Evolutionary conservation across 2,329 filamentous ascomycete genomes (phyloP), one percentile per base, ranked within the genome.

Genomic region (Ophiocordyceps australis): DNA sequence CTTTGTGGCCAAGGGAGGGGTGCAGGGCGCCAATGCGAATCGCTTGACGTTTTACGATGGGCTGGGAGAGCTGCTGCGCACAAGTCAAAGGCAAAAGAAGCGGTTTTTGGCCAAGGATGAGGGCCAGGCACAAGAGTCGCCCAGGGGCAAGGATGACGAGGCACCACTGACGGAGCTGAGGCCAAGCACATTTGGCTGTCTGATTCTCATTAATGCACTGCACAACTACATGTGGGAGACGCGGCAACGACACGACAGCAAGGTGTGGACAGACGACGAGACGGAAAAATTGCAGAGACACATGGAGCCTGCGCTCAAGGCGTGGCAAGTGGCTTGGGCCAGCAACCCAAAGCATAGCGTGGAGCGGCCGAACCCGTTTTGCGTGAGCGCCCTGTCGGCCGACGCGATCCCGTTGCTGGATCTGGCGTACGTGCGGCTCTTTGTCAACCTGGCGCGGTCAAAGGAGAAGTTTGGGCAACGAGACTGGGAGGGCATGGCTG

Each of bases 191-290:
- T 92, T 93, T 46, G 89, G 86, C 7, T 93, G 83, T 45, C 60
- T 94, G 17, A 66, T 94, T 5, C 55, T 98, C 34, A 94, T 95
- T 45, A 86, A 93, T 43, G 85, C 89, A 4, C 60, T 95, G 14
- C 89, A 95, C 53, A 94, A 94, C 39, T 94, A 93, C 49, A 94
- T 95, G 23, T 95, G 89, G 89, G 86, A 95, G 51, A 94, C 85
- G 0, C 67, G 86, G 14, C 85, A 93, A 49, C 65, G 83, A 27
- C 85, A 94, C 38, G 75, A 85, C 38, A 83, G 79, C 38, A 75
- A 82, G 33, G 62, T 82, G 25, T 94, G 86, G 86, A 92, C 83
- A 3, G 71, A 75, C 18, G 76, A 86, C 35, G 86, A 95, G 49
- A 92, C 82, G 0, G 85, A 95, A 37, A 82, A 83, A 35, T 92